These are phyloP conservation scores for Aspergillus brasiliensis DNA, from an alignment of 2,329 filamentous ascomycete species.

Conservation along the genomic window DNA sequence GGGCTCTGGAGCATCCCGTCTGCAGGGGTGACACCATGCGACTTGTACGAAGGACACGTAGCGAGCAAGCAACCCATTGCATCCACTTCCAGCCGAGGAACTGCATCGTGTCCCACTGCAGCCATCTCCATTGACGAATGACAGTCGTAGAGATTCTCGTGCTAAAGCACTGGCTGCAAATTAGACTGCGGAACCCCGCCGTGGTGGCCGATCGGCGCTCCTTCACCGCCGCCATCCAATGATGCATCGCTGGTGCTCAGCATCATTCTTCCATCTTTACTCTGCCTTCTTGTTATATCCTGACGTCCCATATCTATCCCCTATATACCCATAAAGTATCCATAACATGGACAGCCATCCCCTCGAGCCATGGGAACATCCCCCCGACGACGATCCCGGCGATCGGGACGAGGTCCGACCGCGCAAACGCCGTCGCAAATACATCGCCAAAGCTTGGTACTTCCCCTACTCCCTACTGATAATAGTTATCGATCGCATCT, in stretches of 20 bases:
- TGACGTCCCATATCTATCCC: not conserved
- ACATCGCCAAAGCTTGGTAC: conserved; percentile 66
- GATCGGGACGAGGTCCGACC: conserved; percentile 35
- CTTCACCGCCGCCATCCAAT: not conserved
- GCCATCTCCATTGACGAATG: too few relatives aligned
- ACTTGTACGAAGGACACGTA: too few relatives aligned
- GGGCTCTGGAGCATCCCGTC: too few relatives aligned
- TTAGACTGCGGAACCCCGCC: not conserved
- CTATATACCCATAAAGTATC: not conserved
- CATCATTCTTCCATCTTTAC: not conserved
- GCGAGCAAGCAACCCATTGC: too few relatives aligned
- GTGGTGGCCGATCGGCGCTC: not conserved
- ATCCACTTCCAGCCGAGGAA: too few relatives aligned
- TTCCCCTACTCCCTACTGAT: conserved; percentile 12
- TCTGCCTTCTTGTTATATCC: not conserved
- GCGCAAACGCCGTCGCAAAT: conserved; percentile 62
- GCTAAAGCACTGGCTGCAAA: too few relatives aligned
- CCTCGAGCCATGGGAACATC: conserved; percentile 8
- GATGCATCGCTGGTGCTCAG: not conserved
- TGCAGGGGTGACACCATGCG: too few relatives aligned
- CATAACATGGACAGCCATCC: not conserved
- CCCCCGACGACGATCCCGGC: not conserved
- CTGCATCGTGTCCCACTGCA: too few relatives aligned
- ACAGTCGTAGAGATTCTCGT: too few relatives aligned
- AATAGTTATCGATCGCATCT: not conserved